Percentiles rank a stretch among this genome's conserved stretches.
phyloP scores from a whole-genome alignment of 306 rosid genomes.

The Abrus precatorius region DNA sequence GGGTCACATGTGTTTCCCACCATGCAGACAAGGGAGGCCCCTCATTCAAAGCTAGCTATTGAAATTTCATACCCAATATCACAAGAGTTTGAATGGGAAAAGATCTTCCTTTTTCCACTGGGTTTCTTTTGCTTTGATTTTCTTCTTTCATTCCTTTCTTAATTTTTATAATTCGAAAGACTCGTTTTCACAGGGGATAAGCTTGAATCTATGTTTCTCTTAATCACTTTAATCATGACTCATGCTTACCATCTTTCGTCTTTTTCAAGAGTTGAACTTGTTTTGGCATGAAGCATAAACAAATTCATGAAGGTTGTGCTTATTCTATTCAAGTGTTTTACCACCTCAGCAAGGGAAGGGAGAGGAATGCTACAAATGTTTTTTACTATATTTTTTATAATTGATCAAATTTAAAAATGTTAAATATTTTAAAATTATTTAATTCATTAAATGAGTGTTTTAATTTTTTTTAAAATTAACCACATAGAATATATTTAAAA shows the following conservation, averaged over 20 bases:
- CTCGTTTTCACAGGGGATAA: conserved; percentile 43
- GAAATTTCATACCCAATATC: conserved; percentile 56
- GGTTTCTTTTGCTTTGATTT: conserved; percentile 23
- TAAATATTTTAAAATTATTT: too few relatives aligned
- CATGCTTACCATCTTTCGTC: conserved; percentile 35
- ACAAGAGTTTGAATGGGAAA: conserved; percentile 54
- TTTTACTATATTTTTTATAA: too few relatives aligned
- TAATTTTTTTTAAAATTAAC: too few relatives aligned
- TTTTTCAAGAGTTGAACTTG: conserved; percentile 28
- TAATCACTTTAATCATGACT: conserved; percentile 38
- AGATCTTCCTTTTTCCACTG: conserved; percentile 26
- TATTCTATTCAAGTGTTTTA: conserved; percentile 27
- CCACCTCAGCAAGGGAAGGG: conserved; percentile 11
- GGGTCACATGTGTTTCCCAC: conserved; percentile 76
- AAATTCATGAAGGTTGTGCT: conserved; percentile 7
- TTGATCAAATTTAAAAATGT: too few relatives aligned
- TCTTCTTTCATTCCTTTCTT: background rate
- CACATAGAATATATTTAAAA: too few relatives aligned
- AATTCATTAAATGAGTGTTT: too few relatives aligned
- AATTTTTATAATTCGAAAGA: background rate
- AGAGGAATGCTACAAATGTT: too few relatives aligned
- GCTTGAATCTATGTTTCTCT: conserved; percentile 49
- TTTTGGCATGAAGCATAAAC: conserved; percentile 18
- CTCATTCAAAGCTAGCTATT: conserved; percentile 60
- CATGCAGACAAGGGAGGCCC: conserved; percentile 77